phyloP scores from a whole-genome alignment of 2,329 filamentous ascomycete species.

The Botrytis fabae region DNA sequence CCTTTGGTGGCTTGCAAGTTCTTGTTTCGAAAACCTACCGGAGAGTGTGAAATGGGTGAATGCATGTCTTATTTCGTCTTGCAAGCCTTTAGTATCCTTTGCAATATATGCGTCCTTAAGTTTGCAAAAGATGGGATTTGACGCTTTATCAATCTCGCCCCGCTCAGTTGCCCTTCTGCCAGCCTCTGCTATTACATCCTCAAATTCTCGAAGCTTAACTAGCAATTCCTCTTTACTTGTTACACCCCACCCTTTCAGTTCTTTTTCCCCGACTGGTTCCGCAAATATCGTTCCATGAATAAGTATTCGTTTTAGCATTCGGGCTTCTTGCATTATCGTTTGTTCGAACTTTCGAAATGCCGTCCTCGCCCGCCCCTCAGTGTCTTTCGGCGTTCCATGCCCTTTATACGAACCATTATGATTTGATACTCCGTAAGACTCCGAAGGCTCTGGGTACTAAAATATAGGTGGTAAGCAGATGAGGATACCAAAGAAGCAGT shows the following conservation, averaged over 20 bases:
- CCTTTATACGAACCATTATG: not conserved
- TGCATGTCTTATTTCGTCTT: conserved; percentile 61
- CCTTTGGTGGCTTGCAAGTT: conserved; percentile 50
- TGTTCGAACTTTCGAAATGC: not conserved
- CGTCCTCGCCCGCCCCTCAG: not conserved
- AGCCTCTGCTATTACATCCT: not conserved
- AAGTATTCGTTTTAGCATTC: not conserved
- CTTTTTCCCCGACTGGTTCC: not conserved
- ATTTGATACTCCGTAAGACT: not conserved
- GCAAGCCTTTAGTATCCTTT: conserved; percentile 52
- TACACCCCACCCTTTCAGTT: not conserved
- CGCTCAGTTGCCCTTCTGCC: conserved; percentile 24
- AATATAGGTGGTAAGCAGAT: not conserved
- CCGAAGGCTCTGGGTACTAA: not conserved
- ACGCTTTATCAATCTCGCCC: conserved; percentile 23
- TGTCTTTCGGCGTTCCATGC: not conserved
- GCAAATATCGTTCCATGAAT: not conserved
- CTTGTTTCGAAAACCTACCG: conserved; percentile 50
- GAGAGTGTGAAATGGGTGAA: conserved; percentile 46
- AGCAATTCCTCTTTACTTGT: not conserved
- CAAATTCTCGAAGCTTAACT: not conserved
- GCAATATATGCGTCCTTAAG: conserved; percentile 61
- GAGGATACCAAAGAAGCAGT: not conserved
- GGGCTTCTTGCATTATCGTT: not conserved
- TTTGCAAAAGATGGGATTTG: conserved; percentile 34